Conservation (phyloP, 805 yeast genomes). For the Starmerella geochares region DNA sequence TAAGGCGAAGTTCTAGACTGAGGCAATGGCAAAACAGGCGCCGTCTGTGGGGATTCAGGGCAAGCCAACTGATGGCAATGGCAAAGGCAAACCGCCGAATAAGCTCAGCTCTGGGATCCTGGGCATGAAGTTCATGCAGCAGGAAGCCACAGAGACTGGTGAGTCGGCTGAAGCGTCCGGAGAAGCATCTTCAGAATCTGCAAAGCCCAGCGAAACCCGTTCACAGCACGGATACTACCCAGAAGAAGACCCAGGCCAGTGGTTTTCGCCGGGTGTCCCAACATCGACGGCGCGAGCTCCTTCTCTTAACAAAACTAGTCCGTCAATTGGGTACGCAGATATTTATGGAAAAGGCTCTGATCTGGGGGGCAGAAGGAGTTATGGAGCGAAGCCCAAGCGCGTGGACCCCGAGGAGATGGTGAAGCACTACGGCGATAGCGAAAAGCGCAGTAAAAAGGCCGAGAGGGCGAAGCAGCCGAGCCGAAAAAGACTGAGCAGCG, state of each 20-base stretch:
- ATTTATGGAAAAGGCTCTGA: constrained; percentile 7
- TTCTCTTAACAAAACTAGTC: too few relatives aligned
- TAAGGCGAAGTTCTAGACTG: neutral
- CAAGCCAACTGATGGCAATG: too few relatives aligned
- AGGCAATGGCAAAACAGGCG: neutral
- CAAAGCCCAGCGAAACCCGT: neutral
- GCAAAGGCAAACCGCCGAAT: neutral
- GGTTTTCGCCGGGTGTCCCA: constrained; percentile 7
- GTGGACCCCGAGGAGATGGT: constrained; percentile 9
- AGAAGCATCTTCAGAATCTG: neutral
- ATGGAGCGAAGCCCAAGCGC: constrained; percentile 8
- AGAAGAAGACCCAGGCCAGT: constrained; percentile 18
- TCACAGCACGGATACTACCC: neutral
- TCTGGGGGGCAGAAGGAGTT: constrained; percentile 9
- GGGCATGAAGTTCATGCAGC: constrained; percentile 27
- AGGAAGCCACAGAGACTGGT: too few relatives aligned
- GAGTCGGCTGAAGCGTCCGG: neutral
- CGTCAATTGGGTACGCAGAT: constrained; percentile 10
- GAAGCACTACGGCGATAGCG: neutral
- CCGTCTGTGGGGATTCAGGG: neutral
- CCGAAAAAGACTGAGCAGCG: constrained; percentile 2
- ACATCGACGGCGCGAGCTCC: neutral
- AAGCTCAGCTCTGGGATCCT: constrained; percentile 24
- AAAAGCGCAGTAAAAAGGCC: neutral
- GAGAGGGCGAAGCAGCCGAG: neutral